phyloP scores from a whole-genome alignment of 23 red algal genomes.

The Agarophyton chilense region DNA sequence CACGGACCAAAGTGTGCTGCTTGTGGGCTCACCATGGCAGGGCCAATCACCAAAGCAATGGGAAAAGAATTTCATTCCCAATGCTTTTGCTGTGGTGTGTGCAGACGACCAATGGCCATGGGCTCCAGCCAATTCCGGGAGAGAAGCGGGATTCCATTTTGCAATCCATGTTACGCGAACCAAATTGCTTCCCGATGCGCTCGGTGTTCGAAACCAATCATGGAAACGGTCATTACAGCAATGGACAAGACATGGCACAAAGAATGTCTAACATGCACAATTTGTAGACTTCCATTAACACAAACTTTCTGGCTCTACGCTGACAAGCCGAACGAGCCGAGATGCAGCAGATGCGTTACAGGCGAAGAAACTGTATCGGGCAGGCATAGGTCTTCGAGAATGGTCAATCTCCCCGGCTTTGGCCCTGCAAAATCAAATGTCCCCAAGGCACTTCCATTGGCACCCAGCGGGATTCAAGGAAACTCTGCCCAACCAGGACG shows the following conservation, averaged over 20 bases:
- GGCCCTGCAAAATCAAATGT: neutral
- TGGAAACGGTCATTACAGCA: slow-evolving; percentile 86
- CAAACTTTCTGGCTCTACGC: slow-evolving; percentile 89
- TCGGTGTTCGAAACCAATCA: slow-evolving; percentile 82
- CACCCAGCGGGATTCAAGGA: neutral
- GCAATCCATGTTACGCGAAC: slow-evolving; percentile 79
- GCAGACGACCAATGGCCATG: slow-evolving; percentile 41
- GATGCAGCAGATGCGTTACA: slow-evolving; percentile 86
- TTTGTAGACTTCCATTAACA: slow-evolving; percentile 81
- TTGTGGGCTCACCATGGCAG: slow-evolving; percentile 48
- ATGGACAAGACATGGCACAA: slow-evolving; percentile 94
- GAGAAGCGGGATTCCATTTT: slow-evolving; percentile 73
- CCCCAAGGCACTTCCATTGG: neutral
- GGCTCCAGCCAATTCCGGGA: slow-evolving; percentile 55
- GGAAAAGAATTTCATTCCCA: slow-evolving; percentile 76
- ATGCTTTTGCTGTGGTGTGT: slow-evolving; percentile 77
- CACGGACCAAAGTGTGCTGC: slow-evolving; percentile 62
- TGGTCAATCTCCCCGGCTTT: slow-evolving; percentile 55
- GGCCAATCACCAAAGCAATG: slow-evolving; percentile 48
- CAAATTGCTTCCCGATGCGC: slow-evolving; percentile 87
- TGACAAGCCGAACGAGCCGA: slow-evolving; percentile 79
- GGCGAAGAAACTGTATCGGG: slow-evolving; percentile 53
- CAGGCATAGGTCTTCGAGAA: slow-evolving; percentile 1
- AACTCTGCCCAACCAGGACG: neutral
- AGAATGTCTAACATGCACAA: slow-evolving; percentile 78